These are phyloP conservation scores for Colletotrichum horii DNA, from an alignment of 2,329 filamentous ascomycete species.

Conservation along the genomic window DNA sequence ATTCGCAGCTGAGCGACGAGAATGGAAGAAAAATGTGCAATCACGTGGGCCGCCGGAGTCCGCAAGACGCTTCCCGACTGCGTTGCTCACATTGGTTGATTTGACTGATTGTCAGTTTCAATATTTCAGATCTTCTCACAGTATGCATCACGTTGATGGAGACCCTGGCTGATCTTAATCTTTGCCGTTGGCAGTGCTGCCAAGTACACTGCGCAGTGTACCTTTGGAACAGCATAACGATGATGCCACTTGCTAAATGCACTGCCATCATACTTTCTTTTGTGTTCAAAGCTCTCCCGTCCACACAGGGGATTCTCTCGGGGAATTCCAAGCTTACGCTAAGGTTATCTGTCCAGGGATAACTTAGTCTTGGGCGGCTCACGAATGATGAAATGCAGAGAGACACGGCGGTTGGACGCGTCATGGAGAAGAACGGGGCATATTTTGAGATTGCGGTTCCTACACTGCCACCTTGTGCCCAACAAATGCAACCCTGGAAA, in stretches of 20 bases:
- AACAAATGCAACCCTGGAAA: slow-evolving; percentile 7
- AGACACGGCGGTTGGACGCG: neutral
- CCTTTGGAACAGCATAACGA: neutral
- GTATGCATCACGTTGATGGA: neutral
- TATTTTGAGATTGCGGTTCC: slow-evolving; percentile 9
- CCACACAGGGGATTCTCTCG: neutral
- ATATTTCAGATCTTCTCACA: neutral
- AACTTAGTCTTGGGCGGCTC: neutral
- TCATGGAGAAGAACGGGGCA: slow-evolving; percentile 6
- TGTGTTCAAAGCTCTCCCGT: neutral
- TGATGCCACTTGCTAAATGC: neutral
- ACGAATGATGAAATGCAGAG: neutral
- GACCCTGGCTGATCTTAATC: slow-evolving; percentile 2
- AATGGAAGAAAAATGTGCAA: neutral
- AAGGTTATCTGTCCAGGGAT: neutral
- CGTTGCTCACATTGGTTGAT: neutral
- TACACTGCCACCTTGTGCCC: slow-evolving; percentile 6
- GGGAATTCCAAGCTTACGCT: neutral
- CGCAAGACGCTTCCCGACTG: neutral
- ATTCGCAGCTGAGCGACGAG: neutral
- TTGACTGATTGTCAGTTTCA: neutral
- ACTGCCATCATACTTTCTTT: neutral
- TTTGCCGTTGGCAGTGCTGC: neutral
- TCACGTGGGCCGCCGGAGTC: neutral
- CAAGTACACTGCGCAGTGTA: neutral